phyloP scores from a whole-genome alignment of 768 basidiomycete genomes.

The Mycena vitilis region DNA sequence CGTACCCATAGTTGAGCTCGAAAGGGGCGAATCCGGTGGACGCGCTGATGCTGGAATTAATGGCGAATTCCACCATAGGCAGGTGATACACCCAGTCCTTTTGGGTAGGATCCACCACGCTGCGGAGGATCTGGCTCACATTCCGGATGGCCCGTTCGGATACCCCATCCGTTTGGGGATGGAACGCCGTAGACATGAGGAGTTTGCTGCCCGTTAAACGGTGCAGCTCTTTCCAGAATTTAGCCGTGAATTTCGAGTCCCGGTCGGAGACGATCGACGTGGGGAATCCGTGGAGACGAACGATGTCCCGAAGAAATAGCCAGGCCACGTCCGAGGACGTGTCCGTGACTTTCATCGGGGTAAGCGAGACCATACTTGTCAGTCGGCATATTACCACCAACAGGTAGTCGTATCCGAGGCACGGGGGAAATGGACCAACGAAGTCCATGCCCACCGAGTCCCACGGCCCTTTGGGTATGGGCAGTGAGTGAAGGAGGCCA shows the following conservation, averaged over 20 bases:
- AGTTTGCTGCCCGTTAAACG: too few species aligned
- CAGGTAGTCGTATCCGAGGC: constrained; percentile 37
- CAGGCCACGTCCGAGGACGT: constrained; percentile 20
- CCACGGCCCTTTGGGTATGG: constrained; percentile 30
- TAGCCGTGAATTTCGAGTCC: too few species aligned
- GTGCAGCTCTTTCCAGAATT: too few species aligned
- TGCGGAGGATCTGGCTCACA: constrained; percentile 46
- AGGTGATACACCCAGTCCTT: constrained; percentile 46
- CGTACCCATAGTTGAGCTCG: constrained; percentile 40
- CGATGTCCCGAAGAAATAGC: not conserved
- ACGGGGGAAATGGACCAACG: constrained; percentile 43
- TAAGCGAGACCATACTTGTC: too few species aligned
- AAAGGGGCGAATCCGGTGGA: constrained; percentile 50
- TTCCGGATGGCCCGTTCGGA: constrained; percentile 42
- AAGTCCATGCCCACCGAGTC: constrained; percentile 49
- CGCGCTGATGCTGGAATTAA: constrained; percentile 39
- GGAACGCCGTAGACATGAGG: too few species aligned
- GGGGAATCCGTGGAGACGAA: too few species aligned
- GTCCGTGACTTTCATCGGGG: not conserved
- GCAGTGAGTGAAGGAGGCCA: too few species aligned
- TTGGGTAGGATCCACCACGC: constrained; percentile 41
- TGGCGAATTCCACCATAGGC: constrained; percentile 51
- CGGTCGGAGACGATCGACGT: too few species aligned
- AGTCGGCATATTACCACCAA: constrained; percentile 9
- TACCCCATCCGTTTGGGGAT: constrained; percentile 48